These are phyloP conservation scores for Omphalea diandra DNA, from an alignment of 441 rosid genomes.

Conservation along the genomic window DNA sequence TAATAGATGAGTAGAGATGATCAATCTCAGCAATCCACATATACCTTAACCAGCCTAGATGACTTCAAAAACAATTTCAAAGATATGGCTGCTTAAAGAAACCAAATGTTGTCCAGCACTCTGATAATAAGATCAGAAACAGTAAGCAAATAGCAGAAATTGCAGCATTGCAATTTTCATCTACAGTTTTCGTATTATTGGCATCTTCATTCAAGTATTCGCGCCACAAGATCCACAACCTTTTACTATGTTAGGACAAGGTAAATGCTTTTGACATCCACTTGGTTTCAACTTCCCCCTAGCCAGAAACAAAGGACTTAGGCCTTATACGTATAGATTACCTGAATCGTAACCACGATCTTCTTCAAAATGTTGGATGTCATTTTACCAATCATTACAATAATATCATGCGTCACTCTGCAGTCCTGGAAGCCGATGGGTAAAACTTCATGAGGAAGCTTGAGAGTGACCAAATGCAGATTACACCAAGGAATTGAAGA, in stretches of 20 bases:
- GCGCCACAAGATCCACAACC: slow-evolving; percentile 23
- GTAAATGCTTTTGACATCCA: slow-evolving; percentile 10
- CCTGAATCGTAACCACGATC: slow-evolving; percentile 15
- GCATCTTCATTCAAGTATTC: slow-evolving; percentile 21
- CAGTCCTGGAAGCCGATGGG: slow-evolving; percentile 40
- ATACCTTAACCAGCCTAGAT: background rate
- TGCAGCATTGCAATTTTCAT: slow-evolving; percentile 7
- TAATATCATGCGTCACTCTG: slow-evolving; percentile 30
- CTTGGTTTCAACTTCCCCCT: slow-evolving; percentile 5
- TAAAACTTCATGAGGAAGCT: slow-evolving; percentile 83
- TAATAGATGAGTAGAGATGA: slow-evolving; percentile 7
- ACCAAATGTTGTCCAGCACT: slow-evolving; percentile 15
- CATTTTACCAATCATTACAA: slow-evolving; percentile 13
- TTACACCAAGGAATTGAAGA: slow-evolving; percentile 82
- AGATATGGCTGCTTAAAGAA: background rate
- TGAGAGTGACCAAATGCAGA: slow-evolving; percentile 96
- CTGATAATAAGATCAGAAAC: slow-evolving; percentile 22
- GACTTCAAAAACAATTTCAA: background rate
- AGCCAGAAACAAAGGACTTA: slow-evolving; percentile 13
- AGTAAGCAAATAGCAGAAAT: slow-evolving; percentile 10
- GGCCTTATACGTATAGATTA: background rate
- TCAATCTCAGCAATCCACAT: background rate
- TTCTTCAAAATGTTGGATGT: slow-evolving; percentile 13
- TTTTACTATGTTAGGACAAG: slow-evolving; percentile 17
- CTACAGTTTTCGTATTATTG: background rate